Percentiles rank a stretch among this genome's conserved stretches.
These are phyloP conservation scores for Opeltia flavorubescens DNA, from an alignment of 495 filamentous ascomycete species.

Conservation along the genomic window DNA sequence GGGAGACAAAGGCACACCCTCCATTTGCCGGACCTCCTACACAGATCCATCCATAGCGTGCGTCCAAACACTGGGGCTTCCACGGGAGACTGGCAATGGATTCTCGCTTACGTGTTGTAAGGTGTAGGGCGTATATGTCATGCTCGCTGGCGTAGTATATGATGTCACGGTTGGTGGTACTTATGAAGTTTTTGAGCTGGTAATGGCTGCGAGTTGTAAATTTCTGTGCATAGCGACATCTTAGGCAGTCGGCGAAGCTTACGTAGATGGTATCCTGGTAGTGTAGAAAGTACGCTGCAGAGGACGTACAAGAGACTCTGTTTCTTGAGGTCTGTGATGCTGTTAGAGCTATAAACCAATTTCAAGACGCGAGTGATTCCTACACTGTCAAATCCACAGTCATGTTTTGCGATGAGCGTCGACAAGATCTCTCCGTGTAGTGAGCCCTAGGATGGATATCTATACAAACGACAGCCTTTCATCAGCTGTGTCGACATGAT, in stretches of 20 bases:
- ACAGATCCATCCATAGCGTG: slow-evolving; percentile 76
- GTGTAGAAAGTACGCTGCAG: slow-evolving; percentile 63
- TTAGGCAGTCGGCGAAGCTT: neutral
- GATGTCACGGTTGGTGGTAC: slow-evolving; percentile 55
- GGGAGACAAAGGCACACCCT: slow-evolving; percentile 65
- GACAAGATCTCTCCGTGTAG: too few species aligned
- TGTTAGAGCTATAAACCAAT: neutral
- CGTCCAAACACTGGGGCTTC: slow-evolving; percentile 68
- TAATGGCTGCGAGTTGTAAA: slow-evolving; percentile 49
- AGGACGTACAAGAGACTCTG: slow-evolving; percentile 43
- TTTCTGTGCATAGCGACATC: neutral
- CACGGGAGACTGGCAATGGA: slow-evolving; percentile 69
- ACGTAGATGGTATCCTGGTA: slow-evolving; percentile 48
- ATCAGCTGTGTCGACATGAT: too few species aligned
- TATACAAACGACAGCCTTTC: too few species aligned
- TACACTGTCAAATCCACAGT: slow-evolving; percentile 10
- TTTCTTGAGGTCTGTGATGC: slow-evolving; percentile 38
- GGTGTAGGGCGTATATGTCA: slow-evolving; percentile 61
- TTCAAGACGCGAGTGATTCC: neutral
- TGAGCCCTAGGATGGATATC: too few species aligned
- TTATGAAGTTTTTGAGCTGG: slow-evolving; percentile 85
- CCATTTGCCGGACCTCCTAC: slow-evolving; percentile 71
- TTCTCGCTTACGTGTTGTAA: slow-evolving; percentile 55
- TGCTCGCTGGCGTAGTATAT: slow-evolving; percentile 71
- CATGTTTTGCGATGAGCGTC: too few species aligned